A percentile compares a stretch with the other conserved stretches of the same genome.
Conservation (phyloP, 352 stramenopile genomes). For the Phytophthora syringae region DNA sequence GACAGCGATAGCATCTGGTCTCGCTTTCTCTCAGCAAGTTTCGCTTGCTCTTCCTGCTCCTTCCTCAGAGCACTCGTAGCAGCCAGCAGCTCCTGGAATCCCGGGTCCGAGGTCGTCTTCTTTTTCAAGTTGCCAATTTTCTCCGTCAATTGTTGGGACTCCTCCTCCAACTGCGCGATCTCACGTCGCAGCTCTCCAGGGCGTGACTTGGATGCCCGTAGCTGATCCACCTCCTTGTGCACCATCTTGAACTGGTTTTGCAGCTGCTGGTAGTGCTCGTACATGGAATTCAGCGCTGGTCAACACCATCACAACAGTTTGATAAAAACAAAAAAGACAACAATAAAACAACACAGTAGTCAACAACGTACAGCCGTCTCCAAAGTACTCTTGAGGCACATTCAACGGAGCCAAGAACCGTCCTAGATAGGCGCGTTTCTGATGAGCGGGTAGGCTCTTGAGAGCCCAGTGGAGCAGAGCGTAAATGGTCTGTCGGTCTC, state of each 20-base stretch:
- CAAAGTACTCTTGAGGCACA: constrained; percentile 93
- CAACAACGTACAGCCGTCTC: constrained; percentile 79
- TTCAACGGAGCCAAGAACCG: constrained; percentile 93
- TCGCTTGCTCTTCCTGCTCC: constrained; percentile 95
- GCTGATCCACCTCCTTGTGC: constrained; percentile 91
- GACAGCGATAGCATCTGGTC: constrained; percentile 91
- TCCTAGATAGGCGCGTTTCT: constrained; percentile 95
- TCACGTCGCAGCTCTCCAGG: constrained; percentile 89
- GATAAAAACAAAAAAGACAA: not conserved
- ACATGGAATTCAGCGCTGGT: constrained; percentile 73
- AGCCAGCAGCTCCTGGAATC: constrained; percentile 91
- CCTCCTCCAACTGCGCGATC: constrained; percentile 93
- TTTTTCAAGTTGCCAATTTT: constrained; percentile 92
- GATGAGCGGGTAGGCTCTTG: constrained; percentile 83
- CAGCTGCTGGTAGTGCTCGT: constrained; percentile 93
- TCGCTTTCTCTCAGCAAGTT: constrained; percentile 87
- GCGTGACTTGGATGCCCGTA: constrained; percentile 79
- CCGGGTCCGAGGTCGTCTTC: constrained; percentile 67
- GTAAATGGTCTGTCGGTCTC: constrained; percentile 91
- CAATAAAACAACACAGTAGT: not conserved
- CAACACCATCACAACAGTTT: not conserved
- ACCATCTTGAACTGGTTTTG: constrained; percentile 93
- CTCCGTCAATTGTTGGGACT: constrained; percentile 89
- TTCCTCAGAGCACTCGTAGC: constrained; percentile 92
- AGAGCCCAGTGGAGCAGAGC: constrained; percentile 93